Evolutionary conservation across 2,329 filamentous ascomycete species (phyloP).

Genomic region (Malbranchea zuffiana): DNA sequence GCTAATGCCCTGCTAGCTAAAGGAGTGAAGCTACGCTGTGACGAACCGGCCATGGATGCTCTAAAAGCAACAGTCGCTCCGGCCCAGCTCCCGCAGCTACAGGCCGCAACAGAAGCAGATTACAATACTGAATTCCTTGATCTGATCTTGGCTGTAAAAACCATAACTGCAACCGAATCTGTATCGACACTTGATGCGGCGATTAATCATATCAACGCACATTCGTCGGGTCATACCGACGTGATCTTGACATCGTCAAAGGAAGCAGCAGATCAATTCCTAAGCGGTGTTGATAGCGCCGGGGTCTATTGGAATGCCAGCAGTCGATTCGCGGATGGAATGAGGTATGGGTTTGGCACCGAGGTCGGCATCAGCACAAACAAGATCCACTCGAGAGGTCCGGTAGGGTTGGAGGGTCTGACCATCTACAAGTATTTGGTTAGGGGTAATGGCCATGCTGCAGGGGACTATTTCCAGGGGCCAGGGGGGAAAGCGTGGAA

Average conservation of each 20-base stretch:
- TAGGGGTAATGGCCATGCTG: slow-evolving; percentile 70
- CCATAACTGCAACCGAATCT: slow-evolving; percentile 41
- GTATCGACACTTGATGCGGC: slow-evolving; percentile 51
- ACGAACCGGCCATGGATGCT: slow-evolving; percentile 54
- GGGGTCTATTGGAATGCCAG: slow-evolving; percentile 97
- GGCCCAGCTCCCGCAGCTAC: slow-evolving; percentile 41
- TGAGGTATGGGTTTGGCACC: slow-evolving; percentile 94
- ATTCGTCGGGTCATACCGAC: slow-evolving; percentile 92
- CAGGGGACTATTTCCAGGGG: slow-evolving; percentile 54
- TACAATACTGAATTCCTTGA: slow-evolving; percentile 85
- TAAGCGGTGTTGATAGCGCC: slow-evolving; percentile 73
- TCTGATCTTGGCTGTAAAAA: slow-evolving; percentile 72
- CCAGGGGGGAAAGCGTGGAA: slow-evolving; percentile 45
- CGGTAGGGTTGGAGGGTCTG: slow-evolving; percentile 84
- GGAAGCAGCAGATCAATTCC: slow-evolving; percentile 65
- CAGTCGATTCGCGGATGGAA: slow-evolving; percentile 88
- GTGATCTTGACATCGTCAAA: slow-evolving; percentile 65
- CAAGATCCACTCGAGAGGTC: slow-evolving; percentile 90
- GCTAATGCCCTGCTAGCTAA: slow-evolving; percentile 63
- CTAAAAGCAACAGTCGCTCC: slow-evolving; percentile 42
- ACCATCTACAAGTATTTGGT: slow-evolving; percentile 98
- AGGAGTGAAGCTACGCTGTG: slow-evolving; percentile 75
- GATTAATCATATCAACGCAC: slow-evolving; percentile 77
- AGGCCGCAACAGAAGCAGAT: slow-evolving; percentile 58
- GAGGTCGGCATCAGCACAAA: slow-evolving; percentile 98